Evolutionary conservation across 129 eudicot species (phyloP), one percentile per base, ranked within the genome.

Genomic region (Flaveria robusta): DNA sequence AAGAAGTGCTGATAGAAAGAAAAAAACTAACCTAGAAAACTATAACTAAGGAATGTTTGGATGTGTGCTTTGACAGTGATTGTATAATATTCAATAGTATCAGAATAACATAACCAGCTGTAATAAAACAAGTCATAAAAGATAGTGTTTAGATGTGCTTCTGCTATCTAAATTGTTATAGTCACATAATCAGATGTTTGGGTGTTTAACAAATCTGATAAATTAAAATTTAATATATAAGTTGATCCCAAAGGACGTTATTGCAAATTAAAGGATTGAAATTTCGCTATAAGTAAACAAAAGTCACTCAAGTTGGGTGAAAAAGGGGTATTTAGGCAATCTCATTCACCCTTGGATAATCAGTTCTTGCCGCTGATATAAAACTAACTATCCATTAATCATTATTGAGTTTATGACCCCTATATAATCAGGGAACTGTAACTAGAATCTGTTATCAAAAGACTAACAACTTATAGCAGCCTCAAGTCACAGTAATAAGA

Each of bases 331-430:
- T 31, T 16, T 31, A 29, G 22, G 43, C 7, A 64, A 29, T 29
- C 34, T 8, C 23, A 64, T 29, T 13, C 15, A 5, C 12, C 45
- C 43, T 27, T 7, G 31, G 45, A 64, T 15, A 29, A 65, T 65
- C 70, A 37, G 20, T 65, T 65, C 70, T 37, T 65, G 70, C 70
- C n/a, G 47, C 70, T 7, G 70, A 37, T 65, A 65, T 34, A 12
- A 31, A 31, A 65, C 34, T 59, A 12, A 24, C 7, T 65, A 16
- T n/a, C 26, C 49, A 34, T 34, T n/a, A n/a, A n/a, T n/a, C n/a
- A n/a, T n/a, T 20, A 37, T 43, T 65, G 24, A 65, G 49, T 37
- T 16, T 34, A 34, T 37, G 50, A 34, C 69, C 45, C 68, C 20
- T 31, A 16, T 29, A 63, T 31, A 27, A 29, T 63, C 18, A 63